Percentiles rank a stretch among this genome's conserved stretches.
phyloP scores from a whole-genome alignment of 495 filamentous ascomycete genomes.

The Penicillium diatomitis region DNA sequence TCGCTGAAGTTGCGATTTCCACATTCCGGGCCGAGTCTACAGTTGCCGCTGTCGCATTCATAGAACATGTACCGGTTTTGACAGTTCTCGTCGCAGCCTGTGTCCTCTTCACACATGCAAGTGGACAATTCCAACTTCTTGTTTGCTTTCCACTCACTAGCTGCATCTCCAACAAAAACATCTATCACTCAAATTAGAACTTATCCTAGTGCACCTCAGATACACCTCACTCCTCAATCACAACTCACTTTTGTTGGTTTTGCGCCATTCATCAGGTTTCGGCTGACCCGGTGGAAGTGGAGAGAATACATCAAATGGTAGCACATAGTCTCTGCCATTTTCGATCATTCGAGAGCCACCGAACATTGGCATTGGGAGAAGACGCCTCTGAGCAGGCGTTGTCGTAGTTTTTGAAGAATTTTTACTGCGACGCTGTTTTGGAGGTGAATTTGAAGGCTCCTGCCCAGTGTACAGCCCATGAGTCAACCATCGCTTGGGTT shows the following conservation, averaged over 20 bases:
- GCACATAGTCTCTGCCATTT: constrained; percentile 65
- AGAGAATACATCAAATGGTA: constrained; percentile 84
- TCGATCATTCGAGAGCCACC: constrained; percentile 51
- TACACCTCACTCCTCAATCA: not conserved
- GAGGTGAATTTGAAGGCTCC: constrained; percentile 53
- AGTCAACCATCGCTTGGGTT: constrained; percentile 61
- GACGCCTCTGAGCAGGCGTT: constrained; percentile 27
- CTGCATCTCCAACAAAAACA: constrained; percentile 85
- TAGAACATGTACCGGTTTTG: constrained; percentile 95
- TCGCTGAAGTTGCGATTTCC: constrained; percentile 80
- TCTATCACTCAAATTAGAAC: constrained; percentile 42
- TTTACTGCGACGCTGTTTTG: constrained; percentile 53
- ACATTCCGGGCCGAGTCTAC: constrained; percentile 64
- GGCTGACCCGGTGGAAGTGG: constrained; percentile 78
- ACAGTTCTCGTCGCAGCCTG: constrained; percentile 80
- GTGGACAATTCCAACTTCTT: constrained; percentile 63
- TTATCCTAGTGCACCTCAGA: not conserved
- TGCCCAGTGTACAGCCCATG: constrained; percentile 90
- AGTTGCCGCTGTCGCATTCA: constrained; percentile 89
- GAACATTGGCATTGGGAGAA: constrained; percentile 63
- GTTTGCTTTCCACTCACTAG: constrained; percentile 73
- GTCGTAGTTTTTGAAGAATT: constrained; percentile 37
- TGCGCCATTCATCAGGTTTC: constrained; percentile 84
- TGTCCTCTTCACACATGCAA: constrained; percentile 70
- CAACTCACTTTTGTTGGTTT: constrained; percentile 75